phyloP scores from a whole-genome alignment of 148 eudicot genomes.

The Persicaria tinctoria region DNA sequence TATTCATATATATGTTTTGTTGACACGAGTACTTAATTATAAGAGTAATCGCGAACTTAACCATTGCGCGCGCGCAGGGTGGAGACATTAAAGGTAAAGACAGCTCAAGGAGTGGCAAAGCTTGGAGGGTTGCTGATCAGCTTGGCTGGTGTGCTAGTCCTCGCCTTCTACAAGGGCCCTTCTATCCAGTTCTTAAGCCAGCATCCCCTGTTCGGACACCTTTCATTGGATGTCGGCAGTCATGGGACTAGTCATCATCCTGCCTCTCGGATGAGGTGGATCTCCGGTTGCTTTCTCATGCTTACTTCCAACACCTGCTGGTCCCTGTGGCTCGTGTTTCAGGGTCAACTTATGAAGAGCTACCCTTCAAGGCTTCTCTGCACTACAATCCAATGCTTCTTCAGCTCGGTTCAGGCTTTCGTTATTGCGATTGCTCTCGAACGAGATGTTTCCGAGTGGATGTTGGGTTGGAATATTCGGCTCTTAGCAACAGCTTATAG shows the following conservation, averaged over 20 bases:
- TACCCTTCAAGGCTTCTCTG: slow-evolving; percentile 5
- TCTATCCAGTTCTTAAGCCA: neutral
- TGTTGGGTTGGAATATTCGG: slow-evolving; percentile 3
- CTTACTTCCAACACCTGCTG: neutral
- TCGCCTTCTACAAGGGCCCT: slow-evolving; percentile 7
- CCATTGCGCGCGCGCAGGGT: neutral
- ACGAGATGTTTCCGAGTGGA: slow-evolving; percentile 1
- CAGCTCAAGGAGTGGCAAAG: neutral
- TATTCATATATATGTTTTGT: no score
- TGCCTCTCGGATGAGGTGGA: neutral
- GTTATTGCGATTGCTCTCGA: neutral
- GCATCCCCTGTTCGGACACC: neutral
- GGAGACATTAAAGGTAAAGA: slow-evolving; percentile 3
- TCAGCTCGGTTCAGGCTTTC: neutral
- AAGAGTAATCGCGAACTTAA: neutral
- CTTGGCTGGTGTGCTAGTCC: slow-evolving; percentile 1
- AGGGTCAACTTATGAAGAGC: neutral
- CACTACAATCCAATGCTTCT: slow-evolving; percentile 9
- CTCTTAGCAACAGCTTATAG: slow-evolving; percentile 2
- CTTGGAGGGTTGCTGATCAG: neutral
- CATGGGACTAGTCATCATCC: slow-evolving; percentile 2
- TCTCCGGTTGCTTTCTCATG: neutral
- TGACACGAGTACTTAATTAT: no score
- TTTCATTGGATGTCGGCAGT: neutral
- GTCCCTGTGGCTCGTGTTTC: slow-evolving; percentile 4